These are phyloP conservation scores for Sarocladium brachiariae DNA, from an alignment of 2,329 filamentous ascomycete species.

Conservation along the genomic window DNA sequence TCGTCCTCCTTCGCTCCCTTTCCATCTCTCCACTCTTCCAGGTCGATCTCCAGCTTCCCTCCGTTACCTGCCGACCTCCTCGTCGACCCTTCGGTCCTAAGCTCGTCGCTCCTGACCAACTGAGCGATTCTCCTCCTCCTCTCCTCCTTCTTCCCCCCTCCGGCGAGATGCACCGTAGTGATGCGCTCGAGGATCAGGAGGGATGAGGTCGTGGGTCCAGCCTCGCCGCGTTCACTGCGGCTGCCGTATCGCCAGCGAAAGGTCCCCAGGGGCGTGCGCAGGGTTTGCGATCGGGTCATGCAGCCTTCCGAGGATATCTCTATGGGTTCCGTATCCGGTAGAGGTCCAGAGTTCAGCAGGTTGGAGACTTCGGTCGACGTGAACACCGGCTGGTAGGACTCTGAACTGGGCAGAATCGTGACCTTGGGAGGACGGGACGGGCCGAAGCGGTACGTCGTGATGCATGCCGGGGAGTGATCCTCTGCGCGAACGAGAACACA, in stretches of 20 bases:
- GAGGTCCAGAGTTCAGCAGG: background rate
- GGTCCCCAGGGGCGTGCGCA: constrained; percentile 40
- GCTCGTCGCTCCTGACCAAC: constrained; percentile 33
- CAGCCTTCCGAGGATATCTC: constrained; percentile 28
- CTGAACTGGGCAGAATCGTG: constrained; percentile 12
- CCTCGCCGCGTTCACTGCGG: constrained; percentile 35
- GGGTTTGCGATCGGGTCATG: constrained; percentile 38
- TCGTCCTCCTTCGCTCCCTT: constrained; percentile 26
- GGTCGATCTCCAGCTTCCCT: constrained; percentile 38
- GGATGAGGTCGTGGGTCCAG: constrained; percentile 23
- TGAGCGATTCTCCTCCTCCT: constrained; percentile 30
- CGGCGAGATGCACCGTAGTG: constrained; percentile 23
- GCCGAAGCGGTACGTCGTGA: constrained; percentile 51
- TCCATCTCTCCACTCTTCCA: constrained; percentile 25
- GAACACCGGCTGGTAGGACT: background rate
- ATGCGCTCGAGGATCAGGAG: constrained; percentile 46
- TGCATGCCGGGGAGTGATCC: constrained; percentile 30
- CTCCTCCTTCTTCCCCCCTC: constrained; percentile 22
- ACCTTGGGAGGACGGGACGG: constrained; percentile 45
- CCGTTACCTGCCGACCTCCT: constrained; percentile 41
- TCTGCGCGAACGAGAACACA: constrained; percentile 33
- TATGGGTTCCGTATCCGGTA: constrained; percentile 19
- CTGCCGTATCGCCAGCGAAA: constrained; percentile 51
- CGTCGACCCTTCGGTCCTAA: constrained; percentile 32
- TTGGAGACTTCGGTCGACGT: background rate